Evolutionary conservation across 192 early-diverging fungal genomes (phyloP).

Genomic region (Entrophospora sp.): DNA sequence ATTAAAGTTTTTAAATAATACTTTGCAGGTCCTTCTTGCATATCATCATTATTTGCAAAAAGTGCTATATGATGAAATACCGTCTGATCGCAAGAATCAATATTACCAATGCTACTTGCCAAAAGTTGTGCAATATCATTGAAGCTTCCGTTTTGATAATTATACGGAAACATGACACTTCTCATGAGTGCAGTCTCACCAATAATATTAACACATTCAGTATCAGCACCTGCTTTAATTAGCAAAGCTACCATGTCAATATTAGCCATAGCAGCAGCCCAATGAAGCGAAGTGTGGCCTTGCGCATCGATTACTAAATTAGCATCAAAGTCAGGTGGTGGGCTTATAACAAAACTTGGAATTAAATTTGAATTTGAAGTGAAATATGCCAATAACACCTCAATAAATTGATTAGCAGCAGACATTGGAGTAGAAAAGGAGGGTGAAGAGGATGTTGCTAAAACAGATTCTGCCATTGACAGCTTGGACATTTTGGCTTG

Average conservation of each 20-base stretch:
- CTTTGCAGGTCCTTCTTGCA: slow-evolving; percentile 58
- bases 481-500: too few species aligned
- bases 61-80: slow-evolving; percentile 86
- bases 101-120: slow-evolving; percentile 60
- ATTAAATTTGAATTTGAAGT: slow-evolving; percentile 34
- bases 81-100: slow-evolving; percentile 71
- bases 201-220: slow-evolving; percentile 62
- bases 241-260: slow-evolving; percentile 65
- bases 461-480: too few species aligned
- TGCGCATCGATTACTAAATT: slow-evolving; percentile 87
- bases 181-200: slow-evolving; percentile 89
- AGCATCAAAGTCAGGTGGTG: slow-evolving; percentile 62
- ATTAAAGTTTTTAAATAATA: slow-evolving; percentile 89
- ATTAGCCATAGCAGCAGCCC: slow-evolving; percentile 85
- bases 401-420: not conserved
- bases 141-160: slow-evolving; percentile 76
- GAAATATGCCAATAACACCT: slow-evolving; percentile 27
- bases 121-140: slow-evolving; percentile 60
- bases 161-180: slow-evolving; percentile 80
- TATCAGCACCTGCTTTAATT: slow-evolving; percentile 65
- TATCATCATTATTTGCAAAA: slow-evolving; percentile 56
- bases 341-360: slow-evolving; percentile 42
- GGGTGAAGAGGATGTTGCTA: not conserved
- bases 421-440: not conserved
- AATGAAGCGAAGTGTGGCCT: slow-evolving; percentile 89